Evolutionary conservation across 2,329 filamentous ascomycete species (phyloP).

Genomic region (Fusarium sp.): DNA sequence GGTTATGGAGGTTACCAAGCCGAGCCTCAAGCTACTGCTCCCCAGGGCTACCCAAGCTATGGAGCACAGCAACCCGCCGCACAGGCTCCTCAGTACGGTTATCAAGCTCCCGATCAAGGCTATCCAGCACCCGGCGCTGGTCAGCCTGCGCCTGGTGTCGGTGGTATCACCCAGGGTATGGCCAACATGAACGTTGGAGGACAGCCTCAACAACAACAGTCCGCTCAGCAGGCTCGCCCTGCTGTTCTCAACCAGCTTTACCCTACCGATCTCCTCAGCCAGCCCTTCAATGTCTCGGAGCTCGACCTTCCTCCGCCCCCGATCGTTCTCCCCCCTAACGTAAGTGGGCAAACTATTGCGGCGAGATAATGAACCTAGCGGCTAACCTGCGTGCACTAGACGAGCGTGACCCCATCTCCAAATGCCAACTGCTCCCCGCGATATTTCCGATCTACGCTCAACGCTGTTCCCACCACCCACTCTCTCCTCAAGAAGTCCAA

Average conservation of each 20-base stretch:
- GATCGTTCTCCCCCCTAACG: slow-evolving; percentile 91
- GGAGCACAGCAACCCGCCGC: slow-evolving; percentile 55
- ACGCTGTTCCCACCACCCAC: slow-evolving; percentile 91
- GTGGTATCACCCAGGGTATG: slow-evolving; percentile 85
- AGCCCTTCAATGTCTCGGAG: slow-evolving; percentile 94
- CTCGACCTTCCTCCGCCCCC: slow-evolving; percentile 91
- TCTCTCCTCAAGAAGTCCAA: slow-evolving; percentile 97
- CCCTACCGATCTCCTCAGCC: slow-evolving; percentile 89
- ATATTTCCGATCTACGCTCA: slow-evolving; percentile 95
- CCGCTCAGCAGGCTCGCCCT: slow-evolving; percentile 54
- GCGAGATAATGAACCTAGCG: not conserved
- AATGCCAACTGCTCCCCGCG: slow-evolving; percentile 92
- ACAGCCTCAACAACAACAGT: slow-evolving; percentile 53
- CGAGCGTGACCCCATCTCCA: slow-evolving; percentile 90
- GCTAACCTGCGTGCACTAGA: slow-evolving; percentile 65
- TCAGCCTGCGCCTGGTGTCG: slow-evolving; percentile 56
- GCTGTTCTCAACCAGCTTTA: slow-evolving; percentile 86
- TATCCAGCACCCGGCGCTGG: slow-evolving; percentile 67
- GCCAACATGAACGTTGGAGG: slow-evolving; percentile 83
- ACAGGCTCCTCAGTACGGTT: slow-evolving; percentile 63
- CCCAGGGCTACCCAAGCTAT: slow-evolving; percentile 58
- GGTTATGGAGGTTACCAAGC: slow-evolving; percentile 72
- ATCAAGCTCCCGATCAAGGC: slow-evolving; percentile 75
- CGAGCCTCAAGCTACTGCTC: slow-evolving; percentile 54
- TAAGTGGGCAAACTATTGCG: slow-evolving; percentile 61